Conservation (phyloP, 116 monocot genomes). For the Trichopus zeylanicus region DNA sequence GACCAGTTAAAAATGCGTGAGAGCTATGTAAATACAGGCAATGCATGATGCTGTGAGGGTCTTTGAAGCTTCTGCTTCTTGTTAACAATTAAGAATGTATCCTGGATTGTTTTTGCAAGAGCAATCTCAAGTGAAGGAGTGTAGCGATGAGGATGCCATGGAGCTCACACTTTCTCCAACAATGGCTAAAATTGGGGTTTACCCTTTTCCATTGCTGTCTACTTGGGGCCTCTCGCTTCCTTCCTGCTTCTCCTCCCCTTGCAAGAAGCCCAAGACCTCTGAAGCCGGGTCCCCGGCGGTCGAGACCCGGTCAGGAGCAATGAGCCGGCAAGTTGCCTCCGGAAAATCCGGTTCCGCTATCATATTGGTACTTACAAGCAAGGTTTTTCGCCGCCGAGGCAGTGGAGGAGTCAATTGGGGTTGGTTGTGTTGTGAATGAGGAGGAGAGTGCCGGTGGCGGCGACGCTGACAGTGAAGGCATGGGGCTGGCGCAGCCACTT, state of each 20-base stretch:
- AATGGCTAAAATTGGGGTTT: not conserved
- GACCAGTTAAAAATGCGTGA: too few relatives aligned
- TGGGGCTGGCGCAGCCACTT: constrained; percentile 24
- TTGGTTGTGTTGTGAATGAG: too few relatives aligned
- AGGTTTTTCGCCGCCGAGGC: not conserved
- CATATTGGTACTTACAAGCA: not conserved
- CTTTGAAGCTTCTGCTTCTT: not conserved
- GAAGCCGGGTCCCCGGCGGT: not conserved
- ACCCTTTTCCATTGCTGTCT: not conserved
- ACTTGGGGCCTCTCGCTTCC: too few relatives aligned
- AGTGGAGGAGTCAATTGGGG: too few relatives aligned
- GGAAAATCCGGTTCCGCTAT: not conserved
- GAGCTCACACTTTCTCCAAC: not conserved
- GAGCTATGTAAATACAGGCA: not conserved
- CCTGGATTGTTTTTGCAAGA: not conserved
- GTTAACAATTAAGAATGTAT: not conserved
- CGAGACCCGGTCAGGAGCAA: not conserved
- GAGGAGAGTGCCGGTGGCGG: not conserved
- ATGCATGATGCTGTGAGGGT: not conserved
- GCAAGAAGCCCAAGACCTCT: not conserved
- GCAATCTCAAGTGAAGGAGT: too few relatives aligned
- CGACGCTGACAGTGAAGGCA: constrained; percentile 18
- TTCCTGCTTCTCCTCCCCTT: too few relatives aligned
- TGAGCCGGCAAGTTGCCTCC: not conserved
- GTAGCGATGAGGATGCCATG: not conserved